These are phyloP conservation scores for Penicillium herquei DNA, from an alignment of 495 filamentous ascomycete genomes.

Conservation along the genomic window DNA sequence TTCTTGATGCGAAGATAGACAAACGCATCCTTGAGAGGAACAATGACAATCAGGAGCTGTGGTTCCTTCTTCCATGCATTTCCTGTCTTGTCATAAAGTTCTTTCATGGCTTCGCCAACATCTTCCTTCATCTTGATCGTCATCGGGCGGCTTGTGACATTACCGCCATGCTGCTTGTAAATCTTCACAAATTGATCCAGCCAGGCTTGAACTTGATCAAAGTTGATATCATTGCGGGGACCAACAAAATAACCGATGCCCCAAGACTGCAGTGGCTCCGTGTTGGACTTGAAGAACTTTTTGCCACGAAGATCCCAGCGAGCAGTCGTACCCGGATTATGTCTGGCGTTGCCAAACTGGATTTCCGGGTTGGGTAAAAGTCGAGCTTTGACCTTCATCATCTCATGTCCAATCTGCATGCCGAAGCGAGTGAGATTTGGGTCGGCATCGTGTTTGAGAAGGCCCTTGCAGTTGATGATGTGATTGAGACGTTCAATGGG, in stretches of 20 bases:
- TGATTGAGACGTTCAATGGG: slow-evolving; percentile 60
- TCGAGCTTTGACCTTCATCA: slow-evolving; percentile 67
- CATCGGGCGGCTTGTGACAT: slow-evolving; percentile 39
- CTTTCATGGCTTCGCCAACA: slow-evolving; percentile 51
- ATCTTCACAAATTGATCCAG: slow-evolving; percentile 55
- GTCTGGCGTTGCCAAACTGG: slow-evolving; percentile 52
- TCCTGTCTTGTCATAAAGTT: slow-evolving; percentile 49
- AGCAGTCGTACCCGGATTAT: slow-evolving; percentile 58
- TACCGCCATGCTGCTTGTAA: slow-evolving; percentile 73
- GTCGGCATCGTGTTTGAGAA: slow-evolving; percentile 69
- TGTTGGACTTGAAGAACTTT: slow-evolving; percentile 66
- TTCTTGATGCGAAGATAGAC: slow-evolving; percentile 81
- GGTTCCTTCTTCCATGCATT: slow-evolving; percentile 46
- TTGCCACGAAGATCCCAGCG: slow-evolving; percentile 84
- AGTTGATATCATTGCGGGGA: slow-evolving; percentile 37
- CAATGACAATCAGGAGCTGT: slow-evolving; percentile 69
- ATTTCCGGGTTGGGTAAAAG: slow-evolving; percentile 70
- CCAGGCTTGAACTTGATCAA: slow-evolving; percentile 54
- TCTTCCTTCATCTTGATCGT: slow-evolving; percentile 37
- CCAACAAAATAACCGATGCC: slow-evolving; percentile 58
- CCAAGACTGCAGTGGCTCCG: slow-evolving; percentile 63
- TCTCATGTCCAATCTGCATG: slow-evolving; percentile 58
- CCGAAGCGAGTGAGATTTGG: slow-evolving; percentile 65
- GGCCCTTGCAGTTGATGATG: slow-evolving; percentile 61
- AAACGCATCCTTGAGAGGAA: slow-evolving; percentile 61